Evolutionary conservation across 106 monocot genomes (phyloP).

Genomic region (Acorus calamus): DNA sequence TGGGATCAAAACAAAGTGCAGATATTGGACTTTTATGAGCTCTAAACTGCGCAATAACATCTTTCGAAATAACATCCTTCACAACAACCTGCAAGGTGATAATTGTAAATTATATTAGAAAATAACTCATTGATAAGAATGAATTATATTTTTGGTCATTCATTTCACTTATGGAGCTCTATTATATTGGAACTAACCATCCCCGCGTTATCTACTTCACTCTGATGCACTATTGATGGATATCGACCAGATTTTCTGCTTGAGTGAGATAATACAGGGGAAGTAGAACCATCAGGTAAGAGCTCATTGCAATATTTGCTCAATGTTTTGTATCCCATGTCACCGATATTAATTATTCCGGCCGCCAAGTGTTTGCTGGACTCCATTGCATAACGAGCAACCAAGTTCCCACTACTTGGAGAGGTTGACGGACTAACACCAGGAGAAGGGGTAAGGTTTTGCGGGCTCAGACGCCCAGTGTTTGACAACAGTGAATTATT

Average conservation of each 20-base stretch:
- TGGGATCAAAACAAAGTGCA: constrained; percentile 96
- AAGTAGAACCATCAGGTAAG: constrained; percentile 74
- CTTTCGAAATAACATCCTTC: constrained; percentile 77
- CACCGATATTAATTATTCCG: constrained; percentile 85
- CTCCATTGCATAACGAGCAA: constrained; percentile 98
- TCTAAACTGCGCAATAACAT: constrained; percentile 84
- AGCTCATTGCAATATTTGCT: constrained; percentile 86
- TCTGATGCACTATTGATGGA: constrained; percentile 33
- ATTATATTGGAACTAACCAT: constrained; percentile 37
- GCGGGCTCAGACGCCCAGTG: constrained; percentile 81
- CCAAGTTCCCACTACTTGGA: constrained; percentile 75
- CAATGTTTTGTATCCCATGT: constrained; percentile 85
- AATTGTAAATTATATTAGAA: not conserved
- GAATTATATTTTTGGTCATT: too few relatives aligned
- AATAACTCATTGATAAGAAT: not conserved
- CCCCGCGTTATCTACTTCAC: constrained; percentile 91
- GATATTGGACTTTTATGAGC: constrained; percentile 94
- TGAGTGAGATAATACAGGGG: constrained; percentile 52
- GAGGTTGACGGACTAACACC: constrained; percentile 93
- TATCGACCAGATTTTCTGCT: constrained; percentile 48
- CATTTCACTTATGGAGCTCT: too few relatives aligned
- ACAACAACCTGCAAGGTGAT: constrained; percentile 58
- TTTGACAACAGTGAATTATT: constrained; percentile 75
- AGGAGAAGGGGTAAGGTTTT: constrained; percentile 80
- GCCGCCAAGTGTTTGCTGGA: constrained; percentile 91